Base-by-base conservation (phyloP, 2,329 filamentous ascomycete genomes). In the Hypocreales sp. region DNA sequence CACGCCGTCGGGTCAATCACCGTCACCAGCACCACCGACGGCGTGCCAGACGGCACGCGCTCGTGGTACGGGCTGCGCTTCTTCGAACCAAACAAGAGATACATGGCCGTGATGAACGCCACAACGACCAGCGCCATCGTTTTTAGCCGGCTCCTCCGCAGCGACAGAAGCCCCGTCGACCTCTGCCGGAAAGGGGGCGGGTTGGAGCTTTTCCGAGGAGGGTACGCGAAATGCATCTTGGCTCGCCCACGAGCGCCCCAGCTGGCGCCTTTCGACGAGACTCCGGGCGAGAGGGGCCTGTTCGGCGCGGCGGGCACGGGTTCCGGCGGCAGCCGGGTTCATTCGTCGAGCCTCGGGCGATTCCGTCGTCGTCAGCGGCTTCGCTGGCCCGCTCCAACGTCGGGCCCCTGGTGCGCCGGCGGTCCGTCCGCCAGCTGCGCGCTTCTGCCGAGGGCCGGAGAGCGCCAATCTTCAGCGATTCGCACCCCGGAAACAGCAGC, bases 201-300 rank as follows among this genome's bases (percentile, higher is more conserved):
- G 46, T 78, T 73, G 38, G 80, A 87, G 46, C 69, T 73, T 58
- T 87, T 92, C 52, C 84, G 78, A 44, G 82, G 72, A 30, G 84
- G 84, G 42, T 92, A 75, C 37, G 86, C 83, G 63, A 87, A 84
- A 53, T 93, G 86, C 83, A 93, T 90, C 40, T 42, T 61, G 44
- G 34, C 37, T 27, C 25, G 25, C 22, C 27, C 4, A 16, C 18
- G 22, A 21, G 22, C 18, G 15, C 24, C 24, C 21, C 16, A 17
- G 23, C 20, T 19, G 28, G 20, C 21, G 13, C n/a, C n/a, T n/a
- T n/a, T n/a, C n/a, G n/a, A n/a, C n/a, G n/a, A n/a, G n/a, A n/a
- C n/a, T n/a, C n/a, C n/a, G 10, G 15, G 28, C 20, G 14, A 21
- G 20, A 20, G 20, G 10, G 16, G 20, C 19, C 14, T 13, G 20